Evolutionary conservation across 75 land plant genomes (phyloP), one percentile per base, ranked within the genome.

Genomic region (Selaginella moellendorffii): DNA sequence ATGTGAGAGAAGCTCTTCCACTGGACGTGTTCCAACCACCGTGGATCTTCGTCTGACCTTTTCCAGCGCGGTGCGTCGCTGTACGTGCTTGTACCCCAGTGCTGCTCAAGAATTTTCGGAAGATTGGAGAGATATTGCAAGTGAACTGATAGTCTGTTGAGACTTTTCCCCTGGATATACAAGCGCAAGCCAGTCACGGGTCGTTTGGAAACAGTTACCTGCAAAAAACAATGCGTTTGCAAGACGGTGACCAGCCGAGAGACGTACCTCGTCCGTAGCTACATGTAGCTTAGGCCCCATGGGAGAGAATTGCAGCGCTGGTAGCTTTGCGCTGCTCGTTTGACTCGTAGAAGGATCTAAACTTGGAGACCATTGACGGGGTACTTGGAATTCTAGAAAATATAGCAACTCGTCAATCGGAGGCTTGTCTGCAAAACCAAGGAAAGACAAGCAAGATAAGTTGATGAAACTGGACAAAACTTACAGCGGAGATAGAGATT

Each of bases 261-360:
- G 10, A 36, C 46, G 14, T 14, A 36, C 22, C 30, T 70, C 22
- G 18, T 28, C 63, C 25, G 73, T 74, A 66, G 81, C 76, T 65
- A 90, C 69, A 67, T 77, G 83, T 24, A 90, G 86, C 77, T 83
- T 90, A 19, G 82, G 87, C 1, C 96, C 96, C 90, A 26, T 25
- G 25, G 26, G n/a, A 56, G 59, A 54, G 69, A n/a, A 56, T 21
- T 56, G 59, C 54, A n/a, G 54, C 14, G 29, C 20, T 8, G 24
- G 59, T 2, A 56, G 27, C 20, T 20, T n/a, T 65, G 30, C 5
- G 24, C 9, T 21, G 5, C 59, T 36, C 10, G 46, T 5, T 36
- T 36, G 1, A 85, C 80, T 36, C 46, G 5, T 24, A 24, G 61
- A 5, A 62, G 61, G 46, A 24, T 5, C 63, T 26, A 26, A 26